Conservation (phyloP, 768 basidiomycete species). For the Russula emetica region DNA sequence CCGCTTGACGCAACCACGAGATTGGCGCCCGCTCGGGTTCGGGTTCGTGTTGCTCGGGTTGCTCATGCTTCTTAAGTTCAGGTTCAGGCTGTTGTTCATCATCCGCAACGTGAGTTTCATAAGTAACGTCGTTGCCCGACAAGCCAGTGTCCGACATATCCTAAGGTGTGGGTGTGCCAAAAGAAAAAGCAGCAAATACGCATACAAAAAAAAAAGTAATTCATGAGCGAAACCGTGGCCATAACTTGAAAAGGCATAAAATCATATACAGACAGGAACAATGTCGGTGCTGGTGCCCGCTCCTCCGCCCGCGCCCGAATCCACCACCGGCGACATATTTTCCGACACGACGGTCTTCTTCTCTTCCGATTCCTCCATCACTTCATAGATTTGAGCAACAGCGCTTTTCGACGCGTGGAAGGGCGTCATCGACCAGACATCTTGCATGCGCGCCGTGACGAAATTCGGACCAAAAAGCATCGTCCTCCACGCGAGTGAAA, state of each 20-base stretch:
- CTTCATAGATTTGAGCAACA: slow-evolving; percentile 13
- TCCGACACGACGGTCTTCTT: slow-evolving; percentile 20
- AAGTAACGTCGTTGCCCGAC: slow-evolving; percentile 15
- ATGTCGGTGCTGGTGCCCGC: slow-evolving; percentile 31
- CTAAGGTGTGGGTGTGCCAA: background rate
- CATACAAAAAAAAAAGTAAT: slow-evolving; percentile 11
- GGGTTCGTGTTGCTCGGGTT: slow-evolving; percentile 5
- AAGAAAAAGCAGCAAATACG: slow-evolving; percentile 2
- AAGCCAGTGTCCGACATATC: slow-evolving; percentile 17
- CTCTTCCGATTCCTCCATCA: slow-evolving; percentile 17
- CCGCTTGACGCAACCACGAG: slow-evolving; percentile 9
- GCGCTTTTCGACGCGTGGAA: slow-evolving; percentile 23
- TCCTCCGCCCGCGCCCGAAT: slow-evolving; percentile 13
- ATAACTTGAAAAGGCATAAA: slow-evolving; percentile 33
- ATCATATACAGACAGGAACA: slow-evolving; percentile 50
- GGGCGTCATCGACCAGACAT: slow-evolving; percentile 33
- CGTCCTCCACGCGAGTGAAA: slow-evolving; percentile 34
- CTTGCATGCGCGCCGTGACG: slow-evolving; percentile 35
- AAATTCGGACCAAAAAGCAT: slow-evolving; percentile 35
- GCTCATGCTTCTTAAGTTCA: background rate
- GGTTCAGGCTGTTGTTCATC: slow-evolving; percentile 36
- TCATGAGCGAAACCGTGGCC: slow-evolving; percentile 23
- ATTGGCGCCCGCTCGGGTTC: slow-evolving; percentile 16
- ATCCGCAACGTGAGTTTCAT: slow-evolving; percentile 39
- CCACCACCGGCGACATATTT: slow-evolving; percentile 20